Conservation (phyloP, 495 filamentous ascomycete species). For the Bacidia rubella region DNA sequence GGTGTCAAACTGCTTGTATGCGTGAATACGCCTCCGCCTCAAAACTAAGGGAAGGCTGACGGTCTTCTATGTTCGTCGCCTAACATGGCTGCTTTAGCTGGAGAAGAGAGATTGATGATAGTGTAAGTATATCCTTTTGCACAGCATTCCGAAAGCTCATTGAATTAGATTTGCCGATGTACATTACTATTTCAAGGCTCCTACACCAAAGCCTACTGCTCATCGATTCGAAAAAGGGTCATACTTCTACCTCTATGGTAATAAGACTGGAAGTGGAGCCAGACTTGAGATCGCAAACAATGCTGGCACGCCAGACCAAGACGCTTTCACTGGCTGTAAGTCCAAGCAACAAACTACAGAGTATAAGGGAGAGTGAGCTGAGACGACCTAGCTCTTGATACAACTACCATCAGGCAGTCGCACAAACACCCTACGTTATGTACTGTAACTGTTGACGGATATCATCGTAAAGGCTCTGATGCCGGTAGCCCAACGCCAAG, state of each 20-base stretch:
- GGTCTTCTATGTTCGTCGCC: too few relatives aligned
- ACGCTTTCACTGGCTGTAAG: conserved; percentile 77
- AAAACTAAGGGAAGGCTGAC: too few relatives aligned
- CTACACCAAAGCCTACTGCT: conserved; percentile 54
- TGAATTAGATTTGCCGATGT: conserved; percentile 65
- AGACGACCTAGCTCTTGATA: conserved; percentile 16
- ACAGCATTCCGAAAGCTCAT: neutral
- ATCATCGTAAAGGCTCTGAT: conserved; percentile 18
- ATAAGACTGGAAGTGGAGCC: conserved; percentile 49
- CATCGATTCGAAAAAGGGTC: conserved; percentile 84
- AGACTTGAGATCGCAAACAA: conserved; percentile 81
- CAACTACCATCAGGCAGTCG: conserved; percentile 29
- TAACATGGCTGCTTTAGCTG: conserved; percentile 60
- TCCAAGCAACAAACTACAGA: conserved; percentile 5
- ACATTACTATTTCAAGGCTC: conserved; percentile 74
- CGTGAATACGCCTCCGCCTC: too few relatives aligned
- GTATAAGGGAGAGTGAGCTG: neutral
- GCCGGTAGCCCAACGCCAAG: conserved; percentile 25
- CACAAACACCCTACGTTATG: conserved; percentile 66
- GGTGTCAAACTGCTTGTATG: too few relatives aligned
- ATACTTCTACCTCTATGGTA: conserved; percentile 78
- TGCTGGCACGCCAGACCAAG: conserved; percentile 72
- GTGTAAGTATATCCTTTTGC: conserved; percentile 43
- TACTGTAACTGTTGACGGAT: conserved; percentile 57
- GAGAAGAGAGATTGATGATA: conserved; percentile 66